Evolutionary conservation across 148 eudicot species (phyloP).

Genomic region (Salicornia ramosissima): DNA sequence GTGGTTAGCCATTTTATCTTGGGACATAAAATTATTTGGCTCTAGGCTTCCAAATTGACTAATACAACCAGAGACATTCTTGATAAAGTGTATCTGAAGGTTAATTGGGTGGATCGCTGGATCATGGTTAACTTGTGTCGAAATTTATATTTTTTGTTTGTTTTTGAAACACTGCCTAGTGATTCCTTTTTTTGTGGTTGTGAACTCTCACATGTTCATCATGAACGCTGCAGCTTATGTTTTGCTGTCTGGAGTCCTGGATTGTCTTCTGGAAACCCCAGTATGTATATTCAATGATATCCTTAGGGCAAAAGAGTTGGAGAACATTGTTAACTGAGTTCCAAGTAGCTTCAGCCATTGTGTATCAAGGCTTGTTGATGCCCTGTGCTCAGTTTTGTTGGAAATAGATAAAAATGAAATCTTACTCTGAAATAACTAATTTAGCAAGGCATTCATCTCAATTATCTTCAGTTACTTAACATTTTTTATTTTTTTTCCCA

Average conservation of each 20-base stretch:
- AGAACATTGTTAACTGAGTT: too few species aligned
- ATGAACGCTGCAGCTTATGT: not conserved
- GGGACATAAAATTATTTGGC: not conserved
- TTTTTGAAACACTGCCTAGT: not conserved
- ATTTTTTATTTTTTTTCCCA: too few species aligned
- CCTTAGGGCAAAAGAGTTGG: not conserved
- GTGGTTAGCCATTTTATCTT: not conserved
- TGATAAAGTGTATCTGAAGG: not conserved
- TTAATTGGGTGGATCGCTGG: not conserved
- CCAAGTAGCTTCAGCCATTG: too few species aligned
- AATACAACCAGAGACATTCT: not conserved
- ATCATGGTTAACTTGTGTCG: not conserved
- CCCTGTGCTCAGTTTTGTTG: not conserved
- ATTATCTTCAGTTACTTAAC: not conserved
- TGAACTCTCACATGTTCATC: not conserved
- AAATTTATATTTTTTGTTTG: not conserved
- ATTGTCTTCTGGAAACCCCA: not conserved
- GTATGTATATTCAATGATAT: not conserved
- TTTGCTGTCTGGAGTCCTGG: not conserved
- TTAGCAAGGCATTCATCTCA: not conserved
- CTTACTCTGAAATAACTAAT: not conserved
- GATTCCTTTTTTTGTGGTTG: not conserved
- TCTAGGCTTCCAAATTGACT: too few species aligned
- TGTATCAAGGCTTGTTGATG: too few species aligned
- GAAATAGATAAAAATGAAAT: not conserved